These are phyloP conservation scores for Russula sp. DNA, from an alignment of 768 basidiomycete genomes.

Conservation along the genomic window DNA sequence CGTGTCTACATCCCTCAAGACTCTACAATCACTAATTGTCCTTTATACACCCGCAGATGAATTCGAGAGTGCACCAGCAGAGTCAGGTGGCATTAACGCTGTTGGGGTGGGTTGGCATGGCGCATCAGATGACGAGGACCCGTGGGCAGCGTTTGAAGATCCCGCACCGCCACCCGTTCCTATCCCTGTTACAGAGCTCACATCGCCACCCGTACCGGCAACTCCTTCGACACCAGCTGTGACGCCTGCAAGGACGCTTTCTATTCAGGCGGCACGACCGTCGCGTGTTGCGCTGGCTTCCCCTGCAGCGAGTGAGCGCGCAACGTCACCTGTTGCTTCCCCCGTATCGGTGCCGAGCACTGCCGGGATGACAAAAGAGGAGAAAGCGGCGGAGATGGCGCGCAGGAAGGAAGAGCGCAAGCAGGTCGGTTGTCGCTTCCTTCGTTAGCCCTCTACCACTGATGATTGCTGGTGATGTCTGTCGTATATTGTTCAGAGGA, in stretches of 20 bases:
- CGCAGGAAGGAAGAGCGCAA: conserved; percentile 89
- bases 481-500: conserved; percentile 47
- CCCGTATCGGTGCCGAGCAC: conserved; percentile 37
- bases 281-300: conserved; percentile 18
- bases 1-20: conserved; percentile 35
- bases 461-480: not conserved
- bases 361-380: conserved; percentile 73
- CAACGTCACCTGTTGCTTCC: conserved; percentile 32
- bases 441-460: not conserved
- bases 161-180: conserved; percentile 18
- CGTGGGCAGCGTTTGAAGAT: conserved; percentile 30
- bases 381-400: conserved; percentile 91
- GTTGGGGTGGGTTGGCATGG: conserved; percentile 34
- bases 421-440: conserved; percentile 50
- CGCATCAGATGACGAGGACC: conserved; percentile 25
- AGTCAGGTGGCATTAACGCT: conserved; percentile 31
- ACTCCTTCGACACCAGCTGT: no score
- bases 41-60: conserved; percentile 31
- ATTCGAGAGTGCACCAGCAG: conserved; percentile 37
- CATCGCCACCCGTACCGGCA: conserved; percentile 7
- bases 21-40: conserved; percentile 8
- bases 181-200: conserved; percentile 24
- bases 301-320: conserved; percentile 26
- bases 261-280: not conserved
- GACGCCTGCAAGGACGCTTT: conserved; percentile 5